Percentiles rank a stretch among this genome's conserved stretches.
These are phyloP conservation scores for Russula foetens DNA, from an alignment of 768 basidiomycete genomes.

Conservation along the genomic window DNA sequence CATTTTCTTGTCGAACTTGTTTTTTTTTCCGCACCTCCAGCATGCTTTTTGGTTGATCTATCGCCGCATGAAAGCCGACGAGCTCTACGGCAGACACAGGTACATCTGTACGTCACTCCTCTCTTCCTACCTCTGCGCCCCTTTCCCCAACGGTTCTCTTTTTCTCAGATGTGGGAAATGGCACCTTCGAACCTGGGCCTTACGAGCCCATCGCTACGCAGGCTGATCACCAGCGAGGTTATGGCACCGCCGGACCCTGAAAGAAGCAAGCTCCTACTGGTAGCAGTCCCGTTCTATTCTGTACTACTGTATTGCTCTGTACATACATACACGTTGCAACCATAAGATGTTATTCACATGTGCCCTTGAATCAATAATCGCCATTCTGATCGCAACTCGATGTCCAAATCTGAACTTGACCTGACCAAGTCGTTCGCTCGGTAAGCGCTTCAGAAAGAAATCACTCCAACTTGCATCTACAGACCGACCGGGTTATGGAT, in stretches of 20 bases:
- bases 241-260: constrained; percentile 4
- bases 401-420: too few relatives aligned
- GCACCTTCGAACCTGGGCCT: constrained; percentile 15
- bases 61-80: constrained; percentile 83
- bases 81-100: constrained; percentile 68
- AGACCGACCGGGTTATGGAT: too few relatives aligned
- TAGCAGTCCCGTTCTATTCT: not conserved
- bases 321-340: not conserved
- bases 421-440: too few relatives aligned
- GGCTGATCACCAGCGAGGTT: constrained; percentile 1
- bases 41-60: constrained; percentile 91
- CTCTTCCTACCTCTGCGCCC: not conserved
- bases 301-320: not conserved
- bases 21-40: constrained; percentile 23
- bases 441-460: too few relatives aligned
- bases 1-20: not conserved
- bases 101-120: constrained; percentile 56
- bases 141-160: not conserved
- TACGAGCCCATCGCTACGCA: not conserved
- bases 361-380: not conserved
- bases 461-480: too few relatives aligned
- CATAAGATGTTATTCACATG: not conserved
- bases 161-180: constrained; percentile 27
- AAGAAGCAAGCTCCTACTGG: not conserved
- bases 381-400: not conserved